Evolutionary conservation across 495 filamentous ascomycete species (phyloP).

Genomic region (Penicillium taxi): DNA sequence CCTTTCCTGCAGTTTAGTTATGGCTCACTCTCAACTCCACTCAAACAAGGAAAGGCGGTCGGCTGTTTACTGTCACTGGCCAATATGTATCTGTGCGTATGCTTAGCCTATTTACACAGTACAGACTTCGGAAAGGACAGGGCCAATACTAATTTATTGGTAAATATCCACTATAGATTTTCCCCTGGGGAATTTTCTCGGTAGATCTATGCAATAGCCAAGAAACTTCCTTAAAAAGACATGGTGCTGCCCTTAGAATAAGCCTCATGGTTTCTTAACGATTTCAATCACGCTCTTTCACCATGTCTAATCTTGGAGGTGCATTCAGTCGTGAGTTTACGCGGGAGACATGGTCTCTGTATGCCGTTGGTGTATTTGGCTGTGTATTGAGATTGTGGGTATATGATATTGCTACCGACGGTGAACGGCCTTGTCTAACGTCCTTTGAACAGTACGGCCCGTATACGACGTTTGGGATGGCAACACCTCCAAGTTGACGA

Average conservation of each 20-base stretch:
- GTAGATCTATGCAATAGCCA: conserved; percentile 13
- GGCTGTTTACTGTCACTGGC: conserved; percentile 11
- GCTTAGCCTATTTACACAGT: too few species aligned
- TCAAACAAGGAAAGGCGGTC: conserved; percentile 5
- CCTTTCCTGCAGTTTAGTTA: background rate
- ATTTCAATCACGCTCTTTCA: too few species aligned
- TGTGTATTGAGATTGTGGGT: conserved; percentile 40
- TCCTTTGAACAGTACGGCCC: conserved; percentile 31
- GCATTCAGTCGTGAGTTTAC: conserved; percentile 29
- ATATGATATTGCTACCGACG: background rate
- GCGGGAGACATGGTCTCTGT: conserved; percentile 42
- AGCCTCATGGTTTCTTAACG: too few species aligned
- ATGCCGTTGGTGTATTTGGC: conserved; percentile 37
- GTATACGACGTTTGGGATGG: conserved; percentile 40
- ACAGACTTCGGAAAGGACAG: too few species aligned
- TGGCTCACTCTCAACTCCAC: conserved; percentile 1
- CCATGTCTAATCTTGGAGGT: conserved; percentile 32
- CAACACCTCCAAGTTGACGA: conserved; percentile 43
- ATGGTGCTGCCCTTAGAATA: conserved; percentile 11
- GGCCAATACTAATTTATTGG: too few species aligned
- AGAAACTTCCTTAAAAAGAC: conserved; percentile 19
- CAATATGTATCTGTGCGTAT: conserved; percentile 11
- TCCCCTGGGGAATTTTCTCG: conserved; percentile 9
- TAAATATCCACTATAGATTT: too few species aligned
- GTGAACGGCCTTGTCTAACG: conserved; percentile 1